Evolutionary conservation across 805 yeast genomes (phyloP), one percentile per base, ranked within the genome.

Genomic region (Lachancea thermotolerans): DNA sequence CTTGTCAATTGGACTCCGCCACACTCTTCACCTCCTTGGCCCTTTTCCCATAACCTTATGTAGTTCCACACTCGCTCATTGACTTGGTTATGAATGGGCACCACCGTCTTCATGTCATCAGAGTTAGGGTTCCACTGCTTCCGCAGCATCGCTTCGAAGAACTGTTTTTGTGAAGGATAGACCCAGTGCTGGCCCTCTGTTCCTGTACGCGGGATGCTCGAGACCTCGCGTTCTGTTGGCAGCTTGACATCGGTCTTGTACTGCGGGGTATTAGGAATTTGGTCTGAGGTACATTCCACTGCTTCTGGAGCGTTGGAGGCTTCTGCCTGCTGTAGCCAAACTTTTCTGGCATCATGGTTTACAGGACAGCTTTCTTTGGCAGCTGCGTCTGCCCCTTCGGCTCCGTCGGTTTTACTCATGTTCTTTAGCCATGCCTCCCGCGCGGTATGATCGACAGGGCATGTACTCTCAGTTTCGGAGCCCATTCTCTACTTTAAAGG

Each of bases 141-240:
- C 40, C 98, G 77, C 54, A 78, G 71, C 98, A 91, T 93, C 9
- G 97, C 96, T 47, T 88, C 93, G 63, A 72, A 91, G 60, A 91
- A 91, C 70, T 91, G 97, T 61, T 86, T 85, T 62, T 91, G 95
- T 3, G 96, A 86, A 8, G 99, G 99, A 60, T 91, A 91, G 1
- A 91, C 74, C 99, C 99, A 91, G 67, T 90, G 85, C 0, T 73
- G 55, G 25, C 25, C 25, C 12, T 71, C 71, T 1, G 77, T 59
- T 3, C 77, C 82, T 1, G 95, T 83, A 42, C 95, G 69, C 39
- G 96, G 97, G 35, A 90, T 90, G 2, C 95, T 76, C 9, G 90
- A 81, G 3, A 84, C 66, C 54, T 82, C 91, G 49, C 96, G 70
- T 1, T 82, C 86, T n/a, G 75, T 75, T 0, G 95, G 84, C 30